phyloP scores from a whole-genome alignment of 176 grass and related monocot genomes.

The Guadua angustifolia region DNA sequence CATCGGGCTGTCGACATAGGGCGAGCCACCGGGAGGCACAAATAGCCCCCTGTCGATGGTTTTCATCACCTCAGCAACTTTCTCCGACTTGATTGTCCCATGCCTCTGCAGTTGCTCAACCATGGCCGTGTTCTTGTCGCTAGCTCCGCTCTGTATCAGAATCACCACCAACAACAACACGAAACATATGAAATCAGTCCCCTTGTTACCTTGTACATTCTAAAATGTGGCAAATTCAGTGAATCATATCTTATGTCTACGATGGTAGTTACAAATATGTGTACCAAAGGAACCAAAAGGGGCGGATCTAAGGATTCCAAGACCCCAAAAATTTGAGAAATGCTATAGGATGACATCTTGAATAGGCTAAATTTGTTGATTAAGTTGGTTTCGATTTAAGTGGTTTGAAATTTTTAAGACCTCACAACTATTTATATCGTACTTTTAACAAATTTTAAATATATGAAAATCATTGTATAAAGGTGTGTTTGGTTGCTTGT shows the following conservation, averaged over 20 bases:
- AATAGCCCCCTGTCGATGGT: slow-evolving; percentile 68
- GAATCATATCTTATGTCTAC: background rate
- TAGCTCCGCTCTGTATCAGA: slow-evolving; percentile 53
- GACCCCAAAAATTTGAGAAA: no score
- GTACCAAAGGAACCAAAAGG: background rate
- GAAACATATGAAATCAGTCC: slow-evolving; percentile 15
- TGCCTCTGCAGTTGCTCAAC: slow-evolving; percentile 68
- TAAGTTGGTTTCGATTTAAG: no score
- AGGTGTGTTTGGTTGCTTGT: no score
- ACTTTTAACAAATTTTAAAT: no score
- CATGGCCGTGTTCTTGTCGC: slow-evolving; percentile 69
- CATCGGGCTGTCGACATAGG: slow-evolving; percentile 77
- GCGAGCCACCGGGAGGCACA: slow-evolving; percentile 51
- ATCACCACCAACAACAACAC: slow-evolving; percentile 11
- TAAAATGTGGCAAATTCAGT: background rate
- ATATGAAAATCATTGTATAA: no score
- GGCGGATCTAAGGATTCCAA: no score
- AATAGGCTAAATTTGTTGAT: no score
- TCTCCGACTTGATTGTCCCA: slow-evolving; percentile 51
- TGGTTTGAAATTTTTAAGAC: no score
- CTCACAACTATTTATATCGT: no score
- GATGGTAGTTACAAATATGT: background rate
- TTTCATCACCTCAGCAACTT: slow-evolving; percentile 65
- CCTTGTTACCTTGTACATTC: background rate
- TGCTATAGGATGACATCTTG: no score